Base-by-base conservation (phyloP, 371 early-diverging fungal species). In the Lichtheimia ornata region DNA sequence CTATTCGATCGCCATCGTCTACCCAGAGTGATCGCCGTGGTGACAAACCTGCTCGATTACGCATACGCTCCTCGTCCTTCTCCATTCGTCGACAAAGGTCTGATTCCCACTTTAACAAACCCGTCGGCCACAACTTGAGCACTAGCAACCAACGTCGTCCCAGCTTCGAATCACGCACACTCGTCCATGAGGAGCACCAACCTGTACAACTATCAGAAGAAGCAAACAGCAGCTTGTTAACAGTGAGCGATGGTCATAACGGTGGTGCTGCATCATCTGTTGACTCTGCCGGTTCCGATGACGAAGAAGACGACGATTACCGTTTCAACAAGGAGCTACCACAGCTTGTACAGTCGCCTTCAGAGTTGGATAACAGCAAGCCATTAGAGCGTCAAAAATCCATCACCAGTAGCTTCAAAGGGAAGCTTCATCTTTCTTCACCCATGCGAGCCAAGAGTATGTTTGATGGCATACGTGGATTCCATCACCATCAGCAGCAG, bases 391-490 rank as follows among this genome's bases (percentile, higher is more conserved):
- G 41, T 6, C 41, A 50, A 15, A 17, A 50, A 13, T 50, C 50
- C 20, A 20, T 51, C 7, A 20, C 41, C n/a, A 18, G 17, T 5
- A 51, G 27, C 12, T 62, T 66, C 54, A 61, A 56, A 58, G 59
- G 50, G 22, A 62, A 58, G 18, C 52, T 61, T 5, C 52, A 49
- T 53, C 45, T 62, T 30, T 22, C 47, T 15, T 52, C 25, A 13
- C 28, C 66, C 28, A 66, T 62, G 18, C 25, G 61, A 50, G 50
- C 61, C 12, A 59, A 53, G 20, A 60, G 55, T 43, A 56, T 60
- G 20, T 55, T 65, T 47, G 50, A 25, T n/a, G 43, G 47, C 52
- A 9, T 61, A 64, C 27, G 64, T 61, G 42, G 69, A 68, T 52
- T 57, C 59, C 49, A 52, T 28, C 28, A 35, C 9, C 35, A 35